Evolutionary conservation across 2,329 filamentous ascomycete species (phyloP).

Genomic region (Aspergillus sp.): DNA sequence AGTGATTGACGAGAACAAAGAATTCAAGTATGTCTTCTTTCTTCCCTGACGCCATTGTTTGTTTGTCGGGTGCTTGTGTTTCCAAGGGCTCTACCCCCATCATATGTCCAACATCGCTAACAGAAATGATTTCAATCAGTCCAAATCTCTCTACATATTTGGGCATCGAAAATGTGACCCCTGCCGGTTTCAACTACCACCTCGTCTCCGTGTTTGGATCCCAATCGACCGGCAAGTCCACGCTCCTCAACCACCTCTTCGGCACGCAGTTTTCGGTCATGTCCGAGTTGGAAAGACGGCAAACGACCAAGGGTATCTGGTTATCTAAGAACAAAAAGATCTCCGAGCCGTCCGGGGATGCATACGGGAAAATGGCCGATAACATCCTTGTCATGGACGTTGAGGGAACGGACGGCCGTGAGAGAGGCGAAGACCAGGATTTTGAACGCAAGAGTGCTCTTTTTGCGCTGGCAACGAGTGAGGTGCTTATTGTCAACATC

Average conservation of each 20-base stretch:
- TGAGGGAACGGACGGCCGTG: conserved; percentile 91
- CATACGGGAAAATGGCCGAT: conserved; percentile 68
- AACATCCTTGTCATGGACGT: conserved; percentile 99
- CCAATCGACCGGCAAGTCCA: conserved; percentile 97
- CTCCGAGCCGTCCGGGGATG: conserved; percentile 12
- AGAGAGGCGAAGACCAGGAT: conserved; percentile 95
- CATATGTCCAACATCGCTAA: not conserved
- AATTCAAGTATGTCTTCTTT: conserved; percentile 72
- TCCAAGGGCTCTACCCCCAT: not conserved
- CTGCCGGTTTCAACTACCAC: conserved; percentile 97
- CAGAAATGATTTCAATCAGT: conserved; percentile 40
- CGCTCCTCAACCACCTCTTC: conserved; percentile 90
- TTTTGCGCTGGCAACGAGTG: conserved; percentile 93
- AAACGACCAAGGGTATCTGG: conserved; percentile 99
- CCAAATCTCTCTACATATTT: conserved; percentile 75
- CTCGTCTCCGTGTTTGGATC: conserved; percentile 98
- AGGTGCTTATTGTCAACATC: conserved; percentile 96
- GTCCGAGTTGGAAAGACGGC: conserved; percentile 86
- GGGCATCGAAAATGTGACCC: conserved; percentile 67
- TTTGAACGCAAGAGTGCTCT: conserved; percentile 98
- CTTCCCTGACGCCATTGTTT: not conserved
- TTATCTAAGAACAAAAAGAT: conserved; percentile 89
- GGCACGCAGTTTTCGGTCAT: conserved; percentile 96
- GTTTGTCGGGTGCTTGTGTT: not conserved
- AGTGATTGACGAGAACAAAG: conserved; percentile 91